Base-by-base conservation (phyloP, 768 basidiomycete species). In the Lactifluus piperatus region DNA sequence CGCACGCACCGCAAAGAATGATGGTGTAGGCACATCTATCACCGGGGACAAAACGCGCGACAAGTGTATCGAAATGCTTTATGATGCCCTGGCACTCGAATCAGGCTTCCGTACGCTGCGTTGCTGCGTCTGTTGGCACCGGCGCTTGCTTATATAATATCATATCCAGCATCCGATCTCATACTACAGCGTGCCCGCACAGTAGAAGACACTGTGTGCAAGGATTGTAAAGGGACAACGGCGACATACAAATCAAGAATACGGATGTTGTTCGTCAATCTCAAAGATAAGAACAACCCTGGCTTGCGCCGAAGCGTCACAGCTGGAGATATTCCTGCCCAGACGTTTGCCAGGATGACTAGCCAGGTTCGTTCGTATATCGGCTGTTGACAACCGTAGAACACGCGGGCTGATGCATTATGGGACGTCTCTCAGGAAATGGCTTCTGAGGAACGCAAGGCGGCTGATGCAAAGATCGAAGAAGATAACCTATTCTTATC, bases 231-330 rank as follows among this genome's bases (percentile, higher is more conserved):
- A 20, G 75, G 78, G 1, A 81, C 72, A 0, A 71, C 71, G 0
- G 68, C 75, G 13, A 70, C 67, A 3, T 93, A 93, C 72, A 85
- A 84, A 64, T 71, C 75, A 65, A 97, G 91, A 71, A 89, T 98
- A 62, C 85, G 97, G 29, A 85, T 86, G 27, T 72, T 97, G 46
- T 94, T 82, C 69, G 86, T 95, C 65, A 98, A 98, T 71, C 78
- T 99, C 66, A 97, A 97, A 72, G 94, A 95, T 72, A 94, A 92
- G 74, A 83, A 85, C 65, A 99, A 99, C 71, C 93, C 94, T 16
- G 79, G 79, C 29, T 70, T 99, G 56, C 79, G 94, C 45, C 89
- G 88, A 68, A 86, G 82, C 65, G 82, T 99, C 60, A 88, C 95
- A 34, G 81, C 85, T 41, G 95, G 95, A 1, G 85, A 88, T 20